A percentile compares a stretch with the other conserved stretches of the same genome.
Evolutionary conservation across 2,329 filamentous ascomycete genomes (phyloP).

Genomic region (Ophiostoma pallidulum): DNA sequence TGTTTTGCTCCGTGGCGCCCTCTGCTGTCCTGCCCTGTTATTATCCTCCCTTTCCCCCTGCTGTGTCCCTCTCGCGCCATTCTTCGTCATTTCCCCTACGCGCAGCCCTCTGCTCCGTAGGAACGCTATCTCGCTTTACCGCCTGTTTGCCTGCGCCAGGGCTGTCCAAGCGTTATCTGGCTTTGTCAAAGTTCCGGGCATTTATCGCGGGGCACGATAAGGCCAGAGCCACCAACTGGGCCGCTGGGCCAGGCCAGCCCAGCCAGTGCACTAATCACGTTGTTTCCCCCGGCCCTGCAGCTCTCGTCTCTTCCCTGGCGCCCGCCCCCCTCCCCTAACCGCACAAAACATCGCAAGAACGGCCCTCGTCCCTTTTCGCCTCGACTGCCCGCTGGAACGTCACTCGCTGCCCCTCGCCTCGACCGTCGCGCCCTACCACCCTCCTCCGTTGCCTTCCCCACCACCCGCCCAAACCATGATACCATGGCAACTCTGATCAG

Average conservation of each 20-base stretch:
- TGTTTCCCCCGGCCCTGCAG: too few species aligned
- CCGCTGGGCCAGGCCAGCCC: background rate
- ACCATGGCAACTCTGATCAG: conserved; percentile 57
- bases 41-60: too few species aligned
- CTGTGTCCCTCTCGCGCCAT: too few species aligned
- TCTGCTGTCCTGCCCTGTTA: too few species aligned
- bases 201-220: conserved; percentile 16
- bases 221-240: background rate
- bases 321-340: background rate
- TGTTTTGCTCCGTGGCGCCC: too few species aligned
- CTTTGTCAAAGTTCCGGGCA: conserved; percentile 9
- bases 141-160: background rate
- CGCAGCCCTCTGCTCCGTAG: too few species aligned
- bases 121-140: background rate
- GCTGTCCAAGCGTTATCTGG: conserved; percentile 1
- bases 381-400: background rate
- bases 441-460: background rate
- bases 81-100: too few species aligned
- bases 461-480: conserved; percentile 20
- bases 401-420: background rate
- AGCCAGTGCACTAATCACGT: conserved; percentile 17
- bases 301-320: background rate
- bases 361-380: too few species aligned
- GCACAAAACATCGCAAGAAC: too few species aligned
- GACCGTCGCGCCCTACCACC: background rate